These are phyloP conservation scores for Xerocomus spinulosus DNA, from an alignment of 768 basidiomycete species.

Conservation along the genomic window DNA sequence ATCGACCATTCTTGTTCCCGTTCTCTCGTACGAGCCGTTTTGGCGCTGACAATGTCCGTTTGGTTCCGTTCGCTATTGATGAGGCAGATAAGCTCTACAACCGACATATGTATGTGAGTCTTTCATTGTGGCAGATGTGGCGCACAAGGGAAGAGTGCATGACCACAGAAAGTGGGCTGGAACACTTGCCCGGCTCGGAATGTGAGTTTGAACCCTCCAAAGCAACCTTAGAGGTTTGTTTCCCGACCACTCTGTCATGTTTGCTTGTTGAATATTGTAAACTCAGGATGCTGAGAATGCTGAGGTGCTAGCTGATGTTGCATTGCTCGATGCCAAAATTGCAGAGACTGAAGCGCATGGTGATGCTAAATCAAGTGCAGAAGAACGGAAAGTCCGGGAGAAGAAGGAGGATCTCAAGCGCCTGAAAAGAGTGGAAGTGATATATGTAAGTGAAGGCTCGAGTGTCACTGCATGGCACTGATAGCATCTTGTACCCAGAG, in stretches of 20 bases:
- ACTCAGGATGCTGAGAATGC: conserved; percentile 52
- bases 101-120: conserved; percentile 84
- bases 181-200: conserved; percentile 68
- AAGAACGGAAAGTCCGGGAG: conserved; percentile 61
- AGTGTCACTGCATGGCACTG: not conserved
- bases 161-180: conserved; percentile 87
- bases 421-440: conserved; percentile 83
- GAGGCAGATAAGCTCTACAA: conserved; percentile 91
- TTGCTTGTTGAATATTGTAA: conserved; percentile 1
- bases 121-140: conserved; percentile 93
- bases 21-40: conserved; percentile 65
- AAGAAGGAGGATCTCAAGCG: conserved; percentile 79
- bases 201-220: conserved; percentile 51
- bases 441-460: conserved; percentile 66
- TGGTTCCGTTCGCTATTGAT: conserved; percentile 94
- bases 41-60: conserved; percentile 48
- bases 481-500: conserved; percentile 45
- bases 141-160: conserved; percentile 93
- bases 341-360: conserved; percentile 55
- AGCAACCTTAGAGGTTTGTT: conserved; percentile 38
- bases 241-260: not conserved
- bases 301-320: conserved; percentile 70
- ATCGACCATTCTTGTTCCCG: conserved; percentile 89
- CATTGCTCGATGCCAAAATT: conserved; percentile 67
- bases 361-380: conserved; percentile 45